Base-by-base conservation (phyloP, 192 early-diverging fungal species). In the Backusella mclennaniae region DNA sequence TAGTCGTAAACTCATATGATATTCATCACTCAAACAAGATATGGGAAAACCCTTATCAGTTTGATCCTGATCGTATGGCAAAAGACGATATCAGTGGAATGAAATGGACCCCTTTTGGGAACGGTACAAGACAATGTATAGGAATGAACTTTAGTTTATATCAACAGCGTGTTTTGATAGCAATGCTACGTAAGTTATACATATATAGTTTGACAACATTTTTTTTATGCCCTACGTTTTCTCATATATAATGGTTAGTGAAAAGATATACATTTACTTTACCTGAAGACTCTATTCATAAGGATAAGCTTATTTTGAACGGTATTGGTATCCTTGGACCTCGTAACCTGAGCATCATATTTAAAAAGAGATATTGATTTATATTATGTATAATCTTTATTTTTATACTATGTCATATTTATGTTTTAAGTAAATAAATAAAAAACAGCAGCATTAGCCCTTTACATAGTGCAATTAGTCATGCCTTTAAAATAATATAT, bases 111-210 rank as follows among this genome's bases (percentile, higher is more conserved):
- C 84, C 92, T 21, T 93, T 93, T 68, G 85, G 90, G 53, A 82
- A 83, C 15, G 92, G 92, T 11, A 69, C 82, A 21, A 84, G 87
- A 38, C 84, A 89, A 79, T 92, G 88, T 76, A 82, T 92, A 9
- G 92, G 89, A 49, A 89, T 87, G 87, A 87, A 87, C 69, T 93
- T 91, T 74, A 83, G 84, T n/a, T 76, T 91, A 23, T 71, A 85
- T n/a, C 87, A 91, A 79, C 88, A 89, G 80, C 82, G 82, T 15
- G 82, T 91, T 7, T 75, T 86, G 8, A 76, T 90, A 11, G 68
- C 87, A 14, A 89, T 90, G 80, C 75, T 92, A 42, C 77, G 79
- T 80, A 80, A 77, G 79, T 77, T 63, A 29, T 63, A 63, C 21
- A 56, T 23, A 56, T 11, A 26, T 23, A 26, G 19, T 1, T 56